Percentiles rank a stretch among this genome's conserved stretches.
Conservation (phyloP, 208 protist species). For the Angomonas ambiguus region DNA sequence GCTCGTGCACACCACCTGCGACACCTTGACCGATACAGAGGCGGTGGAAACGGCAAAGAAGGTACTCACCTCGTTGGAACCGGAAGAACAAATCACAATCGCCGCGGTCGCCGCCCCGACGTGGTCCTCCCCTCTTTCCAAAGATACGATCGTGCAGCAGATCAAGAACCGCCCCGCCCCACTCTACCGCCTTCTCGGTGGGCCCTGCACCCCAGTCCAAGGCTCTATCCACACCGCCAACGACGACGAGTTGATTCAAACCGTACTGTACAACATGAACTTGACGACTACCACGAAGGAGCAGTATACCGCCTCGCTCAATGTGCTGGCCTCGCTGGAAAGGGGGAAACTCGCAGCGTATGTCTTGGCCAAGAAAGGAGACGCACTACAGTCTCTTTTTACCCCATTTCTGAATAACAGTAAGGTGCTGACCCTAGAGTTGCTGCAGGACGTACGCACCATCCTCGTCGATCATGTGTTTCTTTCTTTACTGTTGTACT, state of each 20-base stretch:
- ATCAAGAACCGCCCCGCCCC: conserved; percentile 47
- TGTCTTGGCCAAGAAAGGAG: conserved; percentile 40
- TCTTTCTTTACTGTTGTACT: conserved; percentile 21
- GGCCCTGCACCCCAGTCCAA: conserved; percentile 24
- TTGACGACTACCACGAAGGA: conserved; percentile 42
- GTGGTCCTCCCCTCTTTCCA: conserved; percentile 25
- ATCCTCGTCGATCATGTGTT: conserved; percentile 46
- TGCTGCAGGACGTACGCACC: conserved; percentile 32
- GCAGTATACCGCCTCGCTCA: conserved; percentile 49
- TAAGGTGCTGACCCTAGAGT: conserved; percentile 41
- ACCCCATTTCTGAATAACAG: conserved; percentile 72
- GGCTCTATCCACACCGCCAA: conserved; percentile 37
- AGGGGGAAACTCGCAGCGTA: conserved; percentile 27
- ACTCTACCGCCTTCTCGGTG: conserved; percentile 34
- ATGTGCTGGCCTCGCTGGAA: conserved; percentile 38
- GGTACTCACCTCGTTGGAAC: conserved; percentile 19
- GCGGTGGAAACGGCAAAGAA: conserved; percentile 14
- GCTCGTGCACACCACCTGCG: conserved; percentile 22
- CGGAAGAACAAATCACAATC: conserved; percentile 40
- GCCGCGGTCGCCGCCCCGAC: conserved; percentile 12
- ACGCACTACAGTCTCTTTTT: conserved; percentile 54
- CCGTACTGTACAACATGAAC: conserved; percentile 66
- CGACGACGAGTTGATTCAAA: conserved; percentile 40
- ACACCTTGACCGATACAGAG: neutral
- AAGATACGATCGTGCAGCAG: conserved; percentile 41